Base-by-base conservation (phyloP, 805 yeast species). In the Candida boleticola region DNA sequence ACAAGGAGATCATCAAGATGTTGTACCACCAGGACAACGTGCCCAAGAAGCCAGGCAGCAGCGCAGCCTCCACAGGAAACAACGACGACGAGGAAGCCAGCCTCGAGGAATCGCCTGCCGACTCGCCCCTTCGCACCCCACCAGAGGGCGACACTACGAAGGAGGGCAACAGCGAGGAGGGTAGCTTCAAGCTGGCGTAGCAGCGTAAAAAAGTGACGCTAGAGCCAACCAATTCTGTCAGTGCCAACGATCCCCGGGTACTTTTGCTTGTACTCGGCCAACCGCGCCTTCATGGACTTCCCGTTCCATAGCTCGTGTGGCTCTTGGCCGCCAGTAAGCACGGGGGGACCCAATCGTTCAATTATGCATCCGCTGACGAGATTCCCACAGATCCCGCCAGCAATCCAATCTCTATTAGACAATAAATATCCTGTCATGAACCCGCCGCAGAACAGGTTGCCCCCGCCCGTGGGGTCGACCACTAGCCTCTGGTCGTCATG, bases 301-400 rank as follows among this genome's bases (percentile, higher is more conserved):
- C 83, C 85, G 54, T 89, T 89, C 92, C 95, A 88, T 5, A 41
- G 26, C 17, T 71, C 76, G 0, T 54, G 60, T 1, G 40, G 47
- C 1, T 46, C 49, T 16, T 51, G 41, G 3, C 40, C 48, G 0
- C 47, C 50, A 2, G 59, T 52, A 21, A 66, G 57, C 3, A 39
- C 37, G 0, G 96, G 95, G 55, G 84, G 69, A 0, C 97, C 97
- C 33, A 85, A 64, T 49, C 78, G 83, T 57, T 90, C 97, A 29
- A 90, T 79, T n/a, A 85, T 79, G 37, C 82, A 67, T 0, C 95
- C 92, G 44, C 96, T 87, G 0, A 85, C 89, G 3, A 90, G 64
- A 44, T 79, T 85, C 0, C 89, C 97, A 54, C 78, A 78, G 0
- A 83, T 64, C 4, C 82, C 79, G 0, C 83, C 85, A 7, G 74